These are phyloP conservation scores for Hymenoscyphus salicellus DNA, from an alignment of 2,329 filamentous ascomycete genomes.

Conservation along the genomic window DNA sequence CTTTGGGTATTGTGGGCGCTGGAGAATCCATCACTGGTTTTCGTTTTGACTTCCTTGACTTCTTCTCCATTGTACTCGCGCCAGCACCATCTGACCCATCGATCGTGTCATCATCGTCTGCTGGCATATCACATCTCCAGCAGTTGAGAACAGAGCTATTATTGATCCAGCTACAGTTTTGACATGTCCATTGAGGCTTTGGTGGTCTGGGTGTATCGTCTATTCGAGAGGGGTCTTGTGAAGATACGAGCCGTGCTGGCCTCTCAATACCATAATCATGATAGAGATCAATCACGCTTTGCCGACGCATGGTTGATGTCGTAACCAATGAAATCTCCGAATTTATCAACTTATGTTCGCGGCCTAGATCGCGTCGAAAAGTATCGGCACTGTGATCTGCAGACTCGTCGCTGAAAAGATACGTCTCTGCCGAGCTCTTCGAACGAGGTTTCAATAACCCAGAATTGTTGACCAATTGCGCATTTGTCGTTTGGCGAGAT, in stretches of 20 bases:
- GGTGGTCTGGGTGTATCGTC: constrained; percentile 28
- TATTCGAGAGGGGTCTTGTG: constrained; percentile 40
- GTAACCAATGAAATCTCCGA: constrained; percentile 26
- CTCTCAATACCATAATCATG: constrained; percentile 45
- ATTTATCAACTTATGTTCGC: constrained; percentile 16
- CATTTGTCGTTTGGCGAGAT: background rate
- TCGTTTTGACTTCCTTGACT: background rate
- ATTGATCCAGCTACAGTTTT: constrained; percentile 46
- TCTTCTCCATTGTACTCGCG: background rate
- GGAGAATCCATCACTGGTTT: background rate
- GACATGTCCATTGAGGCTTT: constrained; percentile 42
- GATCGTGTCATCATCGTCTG: background rate
- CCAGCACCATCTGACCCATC: background rate
- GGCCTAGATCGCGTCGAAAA: constrained; percentile 11
- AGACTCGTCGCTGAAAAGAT: constrained; percentile 6
- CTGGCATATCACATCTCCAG: constrained; percentile 42
- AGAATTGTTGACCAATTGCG: background rate
- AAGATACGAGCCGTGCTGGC: constrained; percentile 41
- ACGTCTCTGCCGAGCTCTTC: constrained; percentile 17
- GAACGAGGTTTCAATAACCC: background rate
- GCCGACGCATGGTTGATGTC: constrained; percentile 39
- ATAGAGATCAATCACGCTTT: constrained; percentile 48
- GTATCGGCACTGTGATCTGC: constrained; percentile 3
- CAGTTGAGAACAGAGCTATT: constrained; percentile 43
- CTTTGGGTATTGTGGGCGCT: background rate